Conservation (phyloP, 169 alveolate genomes). For the Eimeria sp. region DNA sequence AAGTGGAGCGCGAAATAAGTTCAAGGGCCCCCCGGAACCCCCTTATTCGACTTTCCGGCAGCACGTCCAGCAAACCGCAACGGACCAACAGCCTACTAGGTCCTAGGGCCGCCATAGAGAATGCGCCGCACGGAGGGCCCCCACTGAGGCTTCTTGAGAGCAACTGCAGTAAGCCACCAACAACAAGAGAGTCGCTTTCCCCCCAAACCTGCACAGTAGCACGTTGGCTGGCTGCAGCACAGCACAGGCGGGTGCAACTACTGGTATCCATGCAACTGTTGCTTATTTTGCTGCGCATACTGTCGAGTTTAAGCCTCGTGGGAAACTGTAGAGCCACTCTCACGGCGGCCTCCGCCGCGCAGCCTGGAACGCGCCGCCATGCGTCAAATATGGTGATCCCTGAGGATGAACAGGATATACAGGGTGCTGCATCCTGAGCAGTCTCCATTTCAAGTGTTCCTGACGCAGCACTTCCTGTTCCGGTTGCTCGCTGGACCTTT, state of each 20-base stretch:
- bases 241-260: constrained; percentile 16
- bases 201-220: constrained; percentile 12
- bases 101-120: constrained; percentile 5
- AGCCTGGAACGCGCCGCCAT: constrained; percentile 45
- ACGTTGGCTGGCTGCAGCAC: constrained; percentile 8
- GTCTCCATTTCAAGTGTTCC: not conserved
- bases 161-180: constrained; percentile 56
- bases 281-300: not conserved
- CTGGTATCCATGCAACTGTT: not conserved
- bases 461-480: not conserved
- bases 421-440: not conserved
- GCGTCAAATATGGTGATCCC: not conserved
- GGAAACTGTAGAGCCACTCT: constrained; percentile 14
- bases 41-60: constrained; percentile 24
- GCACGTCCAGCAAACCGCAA: constrained; percentile 14
- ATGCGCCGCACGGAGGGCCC: constrained; percentile 36
- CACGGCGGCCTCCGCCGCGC: constrained; percentile 64
- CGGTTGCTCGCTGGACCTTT: not conserved
- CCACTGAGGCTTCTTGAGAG: constrained; percentile 47
- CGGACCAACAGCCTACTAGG: constrained; percentile 28
- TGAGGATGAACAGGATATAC: not conserved
- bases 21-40: constrained; percentile 54
- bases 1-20: constrained; percentile 9
- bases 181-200: constrained; percentile 54
- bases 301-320: not conserved